phyloP scores from a whole-genome alignment of 306 rosid species.

The Prunus persica region Prunus_persica_NCBIv2 NC_034014.1:3813501-3814000 shows the following conservation, averaged over 20 bases:
- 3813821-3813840: slow-evolving; percentile 46
- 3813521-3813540: slow-evolving; percentile 81
- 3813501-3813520: slow-evolving; percentile 76
- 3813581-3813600: slow-evolving; percentile 8
- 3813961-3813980: slow-evolving; percentile 15
- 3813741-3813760: slow-evolving; percentile 21
- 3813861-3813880: slow-evolving; percentile 76
- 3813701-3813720: slow-evolving; percentile 15
- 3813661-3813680: background rate
- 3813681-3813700: background rate
- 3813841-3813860: slow-evolving; percentile 58
- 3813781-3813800: slow-evolving; percentile 1
- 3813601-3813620: background rate
- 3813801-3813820: slow-evolving; percentile 10
- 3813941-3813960: slow-evolving; percentile 11
- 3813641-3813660: background rate
- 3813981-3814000: slow-evolving; percentile 23
- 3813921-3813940: slow-evolving; percentile 15
- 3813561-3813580: slow-evolving; percentile 68
- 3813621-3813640: background rate
- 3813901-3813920: slow-evolving; percentile 11
- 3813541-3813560: slow-evolving; percentile 72
- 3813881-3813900: slow-evolving; percentile 28
- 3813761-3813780: background rate
- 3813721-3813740: slow-evolving; percentile 7